Conservation (phyloP, 352 stramenopile species). For the Lagenidium giganteum region DNA sequence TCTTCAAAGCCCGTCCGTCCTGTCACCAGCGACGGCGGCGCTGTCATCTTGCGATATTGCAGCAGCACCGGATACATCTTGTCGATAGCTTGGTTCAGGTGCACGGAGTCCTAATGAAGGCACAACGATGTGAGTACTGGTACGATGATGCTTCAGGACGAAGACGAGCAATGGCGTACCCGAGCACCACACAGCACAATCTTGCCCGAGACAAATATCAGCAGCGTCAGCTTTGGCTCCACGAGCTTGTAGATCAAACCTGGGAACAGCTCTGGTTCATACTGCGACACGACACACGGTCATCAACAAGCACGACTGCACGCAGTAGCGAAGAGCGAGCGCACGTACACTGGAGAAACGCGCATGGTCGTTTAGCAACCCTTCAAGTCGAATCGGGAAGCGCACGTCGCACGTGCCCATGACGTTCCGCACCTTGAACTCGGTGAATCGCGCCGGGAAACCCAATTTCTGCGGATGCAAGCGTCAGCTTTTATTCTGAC, state of each 20-base stretch:
- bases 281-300: constrained; percentile 33
- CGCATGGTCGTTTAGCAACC: constrained; percentile 94
- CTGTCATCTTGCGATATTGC: constrained; percentile 68
- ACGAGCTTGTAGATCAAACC: constrained; percentile 99
- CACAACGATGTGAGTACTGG: neutral
- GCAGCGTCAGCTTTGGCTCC: constrained; percentile 95
- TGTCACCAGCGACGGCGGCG: constrained; percentile 61
- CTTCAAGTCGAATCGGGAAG: constrained; percentile 99
- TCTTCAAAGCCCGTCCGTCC: constrained; percentile 66
- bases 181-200: constrained; percentile 91
- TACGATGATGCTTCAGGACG: neutral
- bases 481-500: neutral
- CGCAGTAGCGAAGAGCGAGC: neutral
- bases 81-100: constrained; percentile 63
- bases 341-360: constrained; percentile 90
- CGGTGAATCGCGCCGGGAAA: constrained; percentile 78
- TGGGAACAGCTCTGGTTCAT: constrained; percentile 99
- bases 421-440: constrained; percentile 97
- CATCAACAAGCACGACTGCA: neutral
- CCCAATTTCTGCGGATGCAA: constrained; percentile 73
- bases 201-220: constrained; percentile 99
- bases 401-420: constrained; percentile 97
- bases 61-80: constrained; percentile 71
- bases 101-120: constrained; percentile 24
- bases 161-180: constrained; percentile 7